These are phyloP conservation scores for Amorphotheca resinae DNA, from an alignment of 495 filamentous ascomycete species.

Conservation along the genomic window DNA sequence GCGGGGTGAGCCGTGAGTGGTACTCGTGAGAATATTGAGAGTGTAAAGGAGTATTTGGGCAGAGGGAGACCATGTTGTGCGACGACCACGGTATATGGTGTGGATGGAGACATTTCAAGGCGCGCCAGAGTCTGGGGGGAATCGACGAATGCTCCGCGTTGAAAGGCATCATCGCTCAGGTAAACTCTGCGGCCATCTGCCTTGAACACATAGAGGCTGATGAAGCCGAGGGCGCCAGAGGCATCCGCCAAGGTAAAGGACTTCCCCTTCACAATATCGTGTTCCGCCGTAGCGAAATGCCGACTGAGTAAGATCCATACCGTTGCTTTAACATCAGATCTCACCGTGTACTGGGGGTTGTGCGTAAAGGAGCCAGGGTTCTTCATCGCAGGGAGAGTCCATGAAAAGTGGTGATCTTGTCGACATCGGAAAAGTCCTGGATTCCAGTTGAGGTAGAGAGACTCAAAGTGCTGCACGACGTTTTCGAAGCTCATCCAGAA, in stretches of 20 bases:
- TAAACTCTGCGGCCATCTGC: conserved; percentile 62
- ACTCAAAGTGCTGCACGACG: conserved; percentile 81
- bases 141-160: conserved; percentile 76
- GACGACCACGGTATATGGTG: conserved; percentile 64
- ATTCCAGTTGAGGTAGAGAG: conserved; percentile 96
- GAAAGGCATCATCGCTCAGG: conserved; percentile 50
- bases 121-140: conserved; percentile 83
- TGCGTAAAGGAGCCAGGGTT: conserved; percentile 53
- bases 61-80: conserved; percentile 65
- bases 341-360: conserved; percentile 75
- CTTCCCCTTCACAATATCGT: conserved; percentile 28
- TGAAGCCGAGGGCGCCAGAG: conserved; percentile 54
- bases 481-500: conserved; percentile 90
- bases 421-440: conserved; percentile 67
- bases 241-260: conserved; percentile 26
- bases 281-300: conserved; percentile 53
- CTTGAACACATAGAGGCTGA: conserved; percentile 71
- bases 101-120: conserved; percentile 46
- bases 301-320: conserved; percentile 79
- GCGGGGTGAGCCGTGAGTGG: conserved; percentile 49
- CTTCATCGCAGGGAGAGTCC: conserved; percentile 55
- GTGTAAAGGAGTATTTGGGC: conserved; percentile 62
- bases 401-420: conserved; percentile 82
- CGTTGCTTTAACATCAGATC: conserved; percentile 38
- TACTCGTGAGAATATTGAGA: conserved; percentile 61